Conservation (phyloP, 108 stramenopile genomes). For the Stephanodiscus minutulus region DNA sequence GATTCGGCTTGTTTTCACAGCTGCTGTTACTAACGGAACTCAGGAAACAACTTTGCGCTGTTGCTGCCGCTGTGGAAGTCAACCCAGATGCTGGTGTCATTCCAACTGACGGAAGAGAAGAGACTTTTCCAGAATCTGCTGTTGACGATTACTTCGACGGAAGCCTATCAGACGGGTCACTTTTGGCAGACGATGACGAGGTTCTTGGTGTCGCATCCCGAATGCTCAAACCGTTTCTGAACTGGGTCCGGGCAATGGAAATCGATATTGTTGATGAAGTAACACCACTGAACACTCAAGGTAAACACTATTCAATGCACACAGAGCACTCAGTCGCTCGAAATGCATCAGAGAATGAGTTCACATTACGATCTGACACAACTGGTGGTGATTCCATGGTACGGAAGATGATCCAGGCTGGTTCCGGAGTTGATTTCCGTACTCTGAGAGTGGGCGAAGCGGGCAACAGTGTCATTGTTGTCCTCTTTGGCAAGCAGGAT, state of each 20-base stretch:
- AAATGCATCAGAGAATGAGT: slow-evolving; percentile 43
- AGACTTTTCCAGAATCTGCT: slow-evolving; percentile 11
- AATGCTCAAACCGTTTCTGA: slow-evolving; percentile 68
- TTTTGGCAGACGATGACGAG: slow-evolving; percentile 60
- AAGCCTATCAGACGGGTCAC: slow-evolving; percentile 57
- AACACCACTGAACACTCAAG: slow-evolving; percentile 47
- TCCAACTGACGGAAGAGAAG: not conserved
- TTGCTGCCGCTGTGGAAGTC: slow-evolving; percentile 63
- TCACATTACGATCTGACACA: slow-evolving; percentile 45
- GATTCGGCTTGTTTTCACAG: slow-evolving; percentile 71
- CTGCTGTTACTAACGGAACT: slow-evolving; percentile 63
- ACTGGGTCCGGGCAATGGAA: slow-evolving; percentile 76
- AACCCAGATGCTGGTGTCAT: slow-evolving; percentile 23
- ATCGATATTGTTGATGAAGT: slow-evolving; percentile 57
- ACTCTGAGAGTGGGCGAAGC: slow-evolving; percentile 82
- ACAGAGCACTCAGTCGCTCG: slow-evolving; percentile 37
- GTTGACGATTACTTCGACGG: slow-evolving; percentile 59
- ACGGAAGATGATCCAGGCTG: slow-evolving; percentile 74
- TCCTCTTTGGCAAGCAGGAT: slow-evolving; percentile 76
- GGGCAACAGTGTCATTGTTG: slow-evolving; percentile 81
- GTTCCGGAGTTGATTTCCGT: slow-evolving; percentile 83
- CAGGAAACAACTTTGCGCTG: slow-evolving; percentile 69
- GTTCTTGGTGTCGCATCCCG: slow-evolving; percentile 59
- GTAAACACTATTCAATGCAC: slow-evolving; percentile 13
- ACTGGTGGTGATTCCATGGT: slow-evolving; percentile 72